Evolutionary conservation across 1,139 yeast species (phyloP), one percentile per base, ranked within the genome.

Genomic region (Candida freyschussii): DNA sequence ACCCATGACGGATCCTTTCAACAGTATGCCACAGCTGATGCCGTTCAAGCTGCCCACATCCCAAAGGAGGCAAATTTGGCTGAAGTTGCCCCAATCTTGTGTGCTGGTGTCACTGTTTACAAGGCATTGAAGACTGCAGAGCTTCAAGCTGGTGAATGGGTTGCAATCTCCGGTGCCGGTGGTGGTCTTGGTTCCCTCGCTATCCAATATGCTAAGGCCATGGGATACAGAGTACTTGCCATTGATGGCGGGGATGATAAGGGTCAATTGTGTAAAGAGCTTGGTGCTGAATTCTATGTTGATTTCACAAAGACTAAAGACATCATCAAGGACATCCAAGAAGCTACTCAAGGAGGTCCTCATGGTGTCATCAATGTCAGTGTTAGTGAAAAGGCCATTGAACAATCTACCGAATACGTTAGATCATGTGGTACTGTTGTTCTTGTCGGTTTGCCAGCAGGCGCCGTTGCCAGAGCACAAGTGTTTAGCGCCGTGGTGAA

Each of bases 1-100:
- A 74, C 79, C 28, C 81, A 75, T 53, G 78, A 75, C 53, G 81
- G 81, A 52, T 72, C 79, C 26, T 75, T 75, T 75, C 78, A 75
- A 57, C 72, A 75, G 54, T 75, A 73, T 48, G 78, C 78, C 31
- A 75, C 80, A 40, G 80, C 80, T 28, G 79, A 75, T 55, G 78
- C 78, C 17, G 67, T 73, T 27, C 81, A 75, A 48, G 80, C 80
- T 32, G 80, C 81, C 21, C 61, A 63, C 47, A 70, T 75, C 45
- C 75, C 80, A 31, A 45, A 57, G 43, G 74, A 74, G 37, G 64
- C 75, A 34, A 77, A 75, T 50, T 64, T 75, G 55, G 76, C 79
- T 29, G 55, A 64, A 40, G 69, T 68, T 40, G 69, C 80, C 26
- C 81, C 81, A 47, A 70, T 75, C 47, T 65, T 75, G 53, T 75